A percentile compares a stretch with the other conserved stretches of the same genome.
These are phyloP conservation scores for Penicillium palitans DNA, from an alignment of 2,329 filamentous ascomycete genomes.

Conservation along the genomic window DNA sequence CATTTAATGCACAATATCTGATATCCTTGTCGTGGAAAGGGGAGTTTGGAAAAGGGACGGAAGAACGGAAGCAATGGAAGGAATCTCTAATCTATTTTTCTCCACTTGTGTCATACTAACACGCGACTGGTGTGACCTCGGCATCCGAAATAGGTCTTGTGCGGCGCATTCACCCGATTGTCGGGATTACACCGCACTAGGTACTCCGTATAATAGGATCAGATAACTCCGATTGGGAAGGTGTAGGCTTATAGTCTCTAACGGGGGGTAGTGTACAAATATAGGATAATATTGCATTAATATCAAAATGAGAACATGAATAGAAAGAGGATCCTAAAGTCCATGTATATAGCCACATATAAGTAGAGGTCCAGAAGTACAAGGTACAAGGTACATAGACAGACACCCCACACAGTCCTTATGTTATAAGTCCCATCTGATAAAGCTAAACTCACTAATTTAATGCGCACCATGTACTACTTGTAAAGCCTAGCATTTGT, in stretches of 20 bases:
- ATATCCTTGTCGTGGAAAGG: neutral
- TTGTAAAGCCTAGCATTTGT: neutral
- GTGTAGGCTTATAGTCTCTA: no score
- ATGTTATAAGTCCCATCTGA: neutral
- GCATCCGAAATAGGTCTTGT: neutral
- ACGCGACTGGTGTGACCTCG: conserved; percentile 9
- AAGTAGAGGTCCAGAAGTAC: neutral
- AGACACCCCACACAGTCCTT: neutral
- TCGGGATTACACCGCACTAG: conserved; percentile 8
- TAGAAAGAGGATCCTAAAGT: neutral
- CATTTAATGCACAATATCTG: neutral
- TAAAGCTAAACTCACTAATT: neutral
- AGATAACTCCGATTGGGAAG: neutral
- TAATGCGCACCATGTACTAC: neutral
- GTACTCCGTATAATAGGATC: neutral
- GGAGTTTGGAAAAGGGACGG: neutral
- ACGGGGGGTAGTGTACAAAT: neutral
- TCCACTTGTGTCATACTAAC: conserved; percentile 4
- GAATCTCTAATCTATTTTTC: neutral
- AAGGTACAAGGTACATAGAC: neutral
- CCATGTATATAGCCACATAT: neutral
- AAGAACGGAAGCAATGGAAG: neutral
- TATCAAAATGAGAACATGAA: neutral
- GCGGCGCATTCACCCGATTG: conserved; percentile 1
- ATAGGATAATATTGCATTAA: neutral